Evolutionary conservation across 352 stramenopile genomes (phyloP).

Genomic region (Globisporangium perplexum): DNA sequence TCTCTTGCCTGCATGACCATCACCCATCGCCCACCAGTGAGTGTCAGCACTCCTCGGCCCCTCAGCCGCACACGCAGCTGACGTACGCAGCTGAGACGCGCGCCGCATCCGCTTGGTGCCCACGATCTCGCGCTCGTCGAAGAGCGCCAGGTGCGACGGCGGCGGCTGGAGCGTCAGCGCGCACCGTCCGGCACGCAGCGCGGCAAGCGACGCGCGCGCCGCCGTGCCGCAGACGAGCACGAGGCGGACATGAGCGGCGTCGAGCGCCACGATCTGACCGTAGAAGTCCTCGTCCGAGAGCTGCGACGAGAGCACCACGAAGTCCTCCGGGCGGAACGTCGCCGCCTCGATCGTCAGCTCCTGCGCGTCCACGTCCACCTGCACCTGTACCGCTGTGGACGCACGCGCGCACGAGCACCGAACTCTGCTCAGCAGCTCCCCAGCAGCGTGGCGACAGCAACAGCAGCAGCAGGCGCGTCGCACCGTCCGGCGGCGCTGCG

Average conservation of each 20-base stretch:
- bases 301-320: constrained; percentile 41
- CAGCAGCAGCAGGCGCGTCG: neutral
- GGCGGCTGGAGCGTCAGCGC: constrained; percentile 24
- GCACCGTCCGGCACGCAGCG: constrained; percentile 36
- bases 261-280: constrained; percentile 38
- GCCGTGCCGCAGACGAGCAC: constrained; percentile 47
- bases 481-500: neutral
- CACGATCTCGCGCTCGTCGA: constrained; percentile 21
- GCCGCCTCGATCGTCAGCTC: constrained; percentile 4
- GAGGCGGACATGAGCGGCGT: constrained; percentile 28
- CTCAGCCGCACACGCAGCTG: too few species aligned
- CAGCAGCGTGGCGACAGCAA: too few species aligned
- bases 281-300: constrained; percentile 60
- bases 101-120: constrained; percentile 11
- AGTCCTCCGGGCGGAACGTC: constrained; percentile 39
- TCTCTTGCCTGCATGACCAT: neutral
- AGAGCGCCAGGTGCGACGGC: constrained; percentile 5
- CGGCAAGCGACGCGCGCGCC: constrained; percentile 20
- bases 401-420: neutral
- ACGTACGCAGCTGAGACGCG: constrained; percentile 8
- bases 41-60: too few species aligned
- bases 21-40: neutral
- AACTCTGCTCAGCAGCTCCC: too few species aligned
- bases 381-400: neutral
- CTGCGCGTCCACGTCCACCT: neutral